Evolutionary conservation across 2,329 filamentous ascomycete species (phyloP).

Genomic region (Gliomastix tumulicola): DNA sequence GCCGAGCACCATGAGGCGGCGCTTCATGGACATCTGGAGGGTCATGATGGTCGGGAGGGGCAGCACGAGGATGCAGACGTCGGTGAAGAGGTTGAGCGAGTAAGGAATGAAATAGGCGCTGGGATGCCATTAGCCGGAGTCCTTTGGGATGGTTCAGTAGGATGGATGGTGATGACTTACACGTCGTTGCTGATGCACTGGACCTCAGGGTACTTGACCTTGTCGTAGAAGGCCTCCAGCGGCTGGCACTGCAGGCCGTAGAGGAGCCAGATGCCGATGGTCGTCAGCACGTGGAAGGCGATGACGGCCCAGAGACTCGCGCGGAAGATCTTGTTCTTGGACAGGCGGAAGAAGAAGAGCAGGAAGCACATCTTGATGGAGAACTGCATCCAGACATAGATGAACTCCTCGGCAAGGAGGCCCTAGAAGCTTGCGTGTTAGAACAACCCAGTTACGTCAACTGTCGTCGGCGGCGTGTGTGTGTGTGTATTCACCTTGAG

Average conservation of each 20-base stretch:
- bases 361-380: conserved; percentile 3
- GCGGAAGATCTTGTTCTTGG: neutral
- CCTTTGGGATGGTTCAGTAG: neutral
- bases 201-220: neutral
- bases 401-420: conserved; percentile 2
- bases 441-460: too few relatives aligned
- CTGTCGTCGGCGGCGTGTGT: too few relatives aligned
- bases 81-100: conserved; percentile 1
- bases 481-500: conserved; percentile 3
- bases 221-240: conserved; percentile 2
- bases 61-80: conserved; percentile 2
- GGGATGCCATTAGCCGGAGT: neutral
- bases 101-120: conserved; percentile 1
- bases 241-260: conserved; percentile 1
- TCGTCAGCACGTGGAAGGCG: neutral
- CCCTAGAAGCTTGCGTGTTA: neutral
- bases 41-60: conserved; percentile 1
- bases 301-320: neutral
- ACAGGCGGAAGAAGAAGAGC: conserved; percentile 3
- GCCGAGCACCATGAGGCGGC: neutral
- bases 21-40: neutral
- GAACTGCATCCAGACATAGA: conserved; percentile 2
- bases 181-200: neutral
- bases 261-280: conserved; percentile 2
- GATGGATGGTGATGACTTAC: neutral